phyloP scores from a whole-genome alignment of 1,284 basidiomycete genomes.

The Sporisorium exsertum region DNA sequence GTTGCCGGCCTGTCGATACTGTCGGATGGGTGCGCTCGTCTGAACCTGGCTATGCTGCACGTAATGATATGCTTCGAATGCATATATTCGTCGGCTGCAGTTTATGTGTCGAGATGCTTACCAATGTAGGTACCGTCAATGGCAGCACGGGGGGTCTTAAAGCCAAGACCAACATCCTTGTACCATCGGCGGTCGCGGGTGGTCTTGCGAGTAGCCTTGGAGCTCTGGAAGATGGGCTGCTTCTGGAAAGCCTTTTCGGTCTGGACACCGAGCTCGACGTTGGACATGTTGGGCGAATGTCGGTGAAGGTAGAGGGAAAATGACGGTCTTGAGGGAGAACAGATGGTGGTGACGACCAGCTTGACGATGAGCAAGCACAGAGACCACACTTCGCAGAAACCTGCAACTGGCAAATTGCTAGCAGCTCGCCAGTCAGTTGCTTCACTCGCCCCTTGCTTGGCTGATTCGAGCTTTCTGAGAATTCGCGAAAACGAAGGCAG shows the following conservation, averaged over 20 bases:
- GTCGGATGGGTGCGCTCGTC: background rate
- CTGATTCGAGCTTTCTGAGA: slow-evolving; percentile 10
- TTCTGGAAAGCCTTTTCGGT: slow-evolving; percentile 77
- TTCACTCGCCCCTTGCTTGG: background rate
- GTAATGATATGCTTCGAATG: slow-evolving; percentile 1
- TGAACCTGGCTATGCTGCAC: background rate
- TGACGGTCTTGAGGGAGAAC: slow-evolving; percentile 38
- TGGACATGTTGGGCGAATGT: slow-evolving; percentile 63
- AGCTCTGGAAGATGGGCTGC: slow-evolving; percentile 97
- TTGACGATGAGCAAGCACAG: slow-evolving; percentile 19
- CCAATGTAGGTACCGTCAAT: slow-evolving; percentile 96
- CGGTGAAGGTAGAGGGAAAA: slow-evolving; percentile 39
- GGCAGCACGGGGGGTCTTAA: slow-evolving; percentile 88
- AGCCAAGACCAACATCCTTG: slow-evolving; percentile 74
- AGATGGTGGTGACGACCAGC: slow-evolving; percentile 40
- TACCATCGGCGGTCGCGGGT: slow-evolving; percentile 98
- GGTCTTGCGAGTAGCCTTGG: slow-evolving; percentile 89
- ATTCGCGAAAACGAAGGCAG: slow-evolving; percentile 2
- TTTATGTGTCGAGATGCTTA: slow-evolving; percentile 36
- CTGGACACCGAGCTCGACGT: slow-evolving; percentile 68
- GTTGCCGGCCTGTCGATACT: background rate
- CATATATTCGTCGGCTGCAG: background rate
- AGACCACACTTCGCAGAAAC: slow-evolving; percentile 6
- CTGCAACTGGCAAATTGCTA: background rate
- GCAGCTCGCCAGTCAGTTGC: background rate